Evolutionary conservation across 2,329 filamentous ascomycete genomes (phyloP).

Genomic region (Alternaria sp.): DNA sequence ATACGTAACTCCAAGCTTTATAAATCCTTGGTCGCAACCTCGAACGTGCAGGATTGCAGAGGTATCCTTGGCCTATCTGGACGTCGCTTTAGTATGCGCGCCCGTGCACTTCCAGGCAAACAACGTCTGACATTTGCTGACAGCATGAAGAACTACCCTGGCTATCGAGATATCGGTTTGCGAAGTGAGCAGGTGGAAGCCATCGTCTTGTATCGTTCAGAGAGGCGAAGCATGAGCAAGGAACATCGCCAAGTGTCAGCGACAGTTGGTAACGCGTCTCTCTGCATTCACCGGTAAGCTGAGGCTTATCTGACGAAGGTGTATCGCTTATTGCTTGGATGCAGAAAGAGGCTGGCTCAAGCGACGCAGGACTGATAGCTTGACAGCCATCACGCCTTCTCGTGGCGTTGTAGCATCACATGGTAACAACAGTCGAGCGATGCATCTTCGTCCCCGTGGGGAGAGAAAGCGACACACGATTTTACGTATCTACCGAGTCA

Average conservation of each 20-base stretch:
- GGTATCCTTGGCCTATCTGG: background rate
- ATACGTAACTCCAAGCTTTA: background rate
- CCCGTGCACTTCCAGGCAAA: background rate
- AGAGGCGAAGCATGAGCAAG: slow-evolving; percentile 1
- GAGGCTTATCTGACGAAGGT: slow-evolving; percentile 16
- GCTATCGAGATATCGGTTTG: background rate
- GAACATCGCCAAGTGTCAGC: slow-evolving; percentile 15
- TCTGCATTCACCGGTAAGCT: slow-evolving; percentile 7
- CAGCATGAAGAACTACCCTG: background rate
- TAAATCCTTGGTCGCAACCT: background rate
- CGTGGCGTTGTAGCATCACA: slow-evolving; percentile 19
- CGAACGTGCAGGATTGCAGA: background rate
- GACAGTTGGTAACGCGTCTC: slow-evolving; percentile 14
- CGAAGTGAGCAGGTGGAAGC: background rate
- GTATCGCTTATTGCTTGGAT: slow-evolving; percentile 7
- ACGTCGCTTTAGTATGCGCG: background rate
- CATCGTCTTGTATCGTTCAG: background rate
- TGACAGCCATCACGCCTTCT: slow-evolving; percentile 16
- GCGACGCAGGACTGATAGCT: slow-evolving; percentile 7
- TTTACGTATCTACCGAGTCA: slow-evolving; percentile 13
- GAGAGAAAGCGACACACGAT: slow-evolving; percentile 6
- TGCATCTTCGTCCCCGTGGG: background rate
- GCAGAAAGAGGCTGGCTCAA: slow-evolving; percentile 10
- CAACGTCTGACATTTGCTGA: background rate
- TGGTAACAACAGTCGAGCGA: background rate